Evolutionary conservation across 108 stramenopile genomes (phyloP).

Genomic region (Skeletonema costatum): DNA sequence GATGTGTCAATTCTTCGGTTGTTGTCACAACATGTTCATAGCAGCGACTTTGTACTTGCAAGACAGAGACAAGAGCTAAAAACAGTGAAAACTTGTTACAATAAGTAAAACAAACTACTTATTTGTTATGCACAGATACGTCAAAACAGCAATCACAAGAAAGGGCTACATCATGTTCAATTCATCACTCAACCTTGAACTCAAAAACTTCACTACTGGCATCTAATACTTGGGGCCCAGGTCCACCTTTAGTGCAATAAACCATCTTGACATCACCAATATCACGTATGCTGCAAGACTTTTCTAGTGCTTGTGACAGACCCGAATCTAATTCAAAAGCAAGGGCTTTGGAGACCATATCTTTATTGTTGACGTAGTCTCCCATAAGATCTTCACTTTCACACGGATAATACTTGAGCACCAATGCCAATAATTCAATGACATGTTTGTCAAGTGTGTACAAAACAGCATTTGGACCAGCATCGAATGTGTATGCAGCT

Average conservation of each 20-base stretch:
- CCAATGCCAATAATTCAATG: constrained; percentile 75
- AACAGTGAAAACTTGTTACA: no score
- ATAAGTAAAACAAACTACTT: no score
- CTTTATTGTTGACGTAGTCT: constrained; percentile 59
- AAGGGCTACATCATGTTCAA: neutral
- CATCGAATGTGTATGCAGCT: constrained; percentile 99
- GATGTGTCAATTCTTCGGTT: no score
- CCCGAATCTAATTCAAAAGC: constrained; percentile 49
- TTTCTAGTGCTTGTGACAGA: constrained; percentile 64
- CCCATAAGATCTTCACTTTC: constrained; percentile 27
- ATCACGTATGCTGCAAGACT: constrained; percentile 57
- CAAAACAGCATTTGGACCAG: constrained; percentile 98
- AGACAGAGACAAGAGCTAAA: no score
- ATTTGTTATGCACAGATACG: neutral
- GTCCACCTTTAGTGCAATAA: constrained; percentile 80
- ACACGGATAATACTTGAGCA: constrained; percentile 75
- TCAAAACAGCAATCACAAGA: neutral
- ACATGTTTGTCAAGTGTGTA: constrained; percentile 73
- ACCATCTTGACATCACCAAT: constrained; percentile 82
- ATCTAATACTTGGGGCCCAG: constrained; percentile 70
- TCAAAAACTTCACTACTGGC: constrained; percentile 20
- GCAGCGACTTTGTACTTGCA: no score
- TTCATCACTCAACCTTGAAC: constrained; percentile 24
- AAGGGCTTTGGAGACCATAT: constrained; percentile 38
- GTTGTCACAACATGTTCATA: no score